phyloP scores from a whole-genome alignment of 805 yeast species.

The Spathaspora hagerdaliae region DNA sequence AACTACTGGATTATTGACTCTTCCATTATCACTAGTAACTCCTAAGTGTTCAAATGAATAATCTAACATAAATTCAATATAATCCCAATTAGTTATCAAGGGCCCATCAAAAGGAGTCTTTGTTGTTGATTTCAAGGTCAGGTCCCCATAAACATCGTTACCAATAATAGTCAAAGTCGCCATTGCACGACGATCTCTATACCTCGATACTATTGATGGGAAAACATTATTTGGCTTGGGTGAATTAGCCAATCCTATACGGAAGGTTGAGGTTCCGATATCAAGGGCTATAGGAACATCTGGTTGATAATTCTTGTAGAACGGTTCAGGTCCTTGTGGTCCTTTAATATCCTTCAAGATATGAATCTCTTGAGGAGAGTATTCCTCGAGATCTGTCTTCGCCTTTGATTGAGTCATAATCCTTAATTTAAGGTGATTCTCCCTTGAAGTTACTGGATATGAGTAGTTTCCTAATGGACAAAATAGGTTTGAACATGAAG shows the following conservation, averaged over 20 bases:
- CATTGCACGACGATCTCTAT: slow-evolving; percentile 70
- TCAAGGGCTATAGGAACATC: slow-evolving; percentile 84
- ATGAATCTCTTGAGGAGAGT: slow-evolving; percentile 41
- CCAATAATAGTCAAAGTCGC: slow-evolving; percentile 72
- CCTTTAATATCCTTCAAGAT: slow-evolving; percentile 38
- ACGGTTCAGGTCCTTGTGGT: slow-evolving; percentile 41
- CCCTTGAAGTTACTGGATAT: not conserved
- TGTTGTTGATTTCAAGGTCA: slow-evolving; percentile 61
- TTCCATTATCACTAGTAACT: slow-evolving; percentile 43
- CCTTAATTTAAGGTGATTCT: slow-evolving; percentile 3
- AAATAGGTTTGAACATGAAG: no score
- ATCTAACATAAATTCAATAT: slow-evolving; percentile 76
- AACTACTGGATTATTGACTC: slow-evolving; percentile 73
- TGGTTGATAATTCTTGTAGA: slow-evolving; percentile 42
- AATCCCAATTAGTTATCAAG: slow-evolving; percentile 88
- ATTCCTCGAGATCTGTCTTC: slow-evolving; percentile 14
- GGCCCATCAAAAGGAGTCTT: slow-evolving; percentile 86
- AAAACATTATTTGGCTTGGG: slow-evolving; percentile 56
- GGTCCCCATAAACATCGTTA: slow-evolving; percentile 72
- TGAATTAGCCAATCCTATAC: slow-evolving; percentile 55
- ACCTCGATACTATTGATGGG: slow-evolving; percentile 66
- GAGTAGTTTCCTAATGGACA: no score
- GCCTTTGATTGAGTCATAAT: slow-evolving; percentile 12
- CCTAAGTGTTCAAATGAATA: slow-evolving; percentile 79
- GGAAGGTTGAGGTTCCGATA: slow-evolving; percentile 62